phyloP scores from a whole-genome alignment of 2,329 filamentous ascomycete species.

The Fusarium pininemorale region DNA sequence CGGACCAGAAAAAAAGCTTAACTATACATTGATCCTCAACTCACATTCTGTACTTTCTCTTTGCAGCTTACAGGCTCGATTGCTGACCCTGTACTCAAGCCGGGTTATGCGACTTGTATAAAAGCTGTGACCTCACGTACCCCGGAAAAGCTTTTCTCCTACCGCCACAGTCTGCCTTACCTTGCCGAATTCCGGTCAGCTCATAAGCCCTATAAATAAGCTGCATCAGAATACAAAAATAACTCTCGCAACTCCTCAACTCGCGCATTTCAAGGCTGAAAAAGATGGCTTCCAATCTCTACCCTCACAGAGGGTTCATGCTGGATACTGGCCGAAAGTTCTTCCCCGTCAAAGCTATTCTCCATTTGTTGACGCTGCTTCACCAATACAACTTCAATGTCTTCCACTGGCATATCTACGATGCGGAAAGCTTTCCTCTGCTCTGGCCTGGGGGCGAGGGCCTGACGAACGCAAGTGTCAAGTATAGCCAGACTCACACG shows the following conservation, averaged over 20 bases:
- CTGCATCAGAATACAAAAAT: background rate
- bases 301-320: constrained; percentile 11
- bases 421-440: constrained; percentile 10
- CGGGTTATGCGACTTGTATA: background rate
- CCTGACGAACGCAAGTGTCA: background rate
- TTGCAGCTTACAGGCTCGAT: background rate
- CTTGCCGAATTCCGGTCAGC: background rate
- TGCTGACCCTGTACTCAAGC: fast-evolving
- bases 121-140: background rate
- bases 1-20: background rate
- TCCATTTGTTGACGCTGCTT: background rate
- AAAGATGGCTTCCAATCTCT: background rate
- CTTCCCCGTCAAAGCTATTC: constrained; percentile 6
- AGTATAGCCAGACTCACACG: background rate
- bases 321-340: constrained; percentile 14
- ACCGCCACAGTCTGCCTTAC: background rate
- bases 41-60: fast-evolving
- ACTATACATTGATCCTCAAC: too few relatives aligned
- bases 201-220: background rate
- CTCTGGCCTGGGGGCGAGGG: background rate
- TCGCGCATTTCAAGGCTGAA: fast-evolving
- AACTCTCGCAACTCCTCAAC: background rate
- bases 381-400: constrained; percentile 17
- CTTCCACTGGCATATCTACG: constrained; percentile 22
- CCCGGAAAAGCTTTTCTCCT: background rate